phyloP scores from a whole-genome alignment of 768 basidiomycete genomes.

The Suillus hirtellus region DNA sequence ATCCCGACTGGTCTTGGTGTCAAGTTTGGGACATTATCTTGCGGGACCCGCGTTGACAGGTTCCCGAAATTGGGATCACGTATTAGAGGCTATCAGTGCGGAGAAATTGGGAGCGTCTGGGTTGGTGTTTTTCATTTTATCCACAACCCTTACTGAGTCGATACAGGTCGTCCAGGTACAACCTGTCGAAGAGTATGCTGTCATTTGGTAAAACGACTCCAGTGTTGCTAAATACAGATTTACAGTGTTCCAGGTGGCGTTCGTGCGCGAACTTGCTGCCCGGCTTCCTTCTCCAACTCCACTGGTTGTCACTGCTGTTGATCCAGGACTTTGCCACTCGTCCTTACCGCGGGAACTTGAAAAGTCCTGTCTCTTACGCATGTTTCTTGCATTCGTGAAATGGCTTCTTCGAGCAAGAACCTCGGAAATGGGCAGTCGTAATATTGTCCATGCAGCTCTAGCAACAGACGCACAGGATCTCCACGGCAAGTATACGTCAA shows the following conservation, averaged over 20 bases:
- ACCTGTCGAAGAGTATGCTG: neutral
- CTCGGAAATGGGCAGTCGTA: slow-evolving; percentile 36
- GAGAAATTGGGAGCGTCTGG: slow-evolving; percentile 20
- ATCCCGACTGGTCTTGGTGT: neutral
- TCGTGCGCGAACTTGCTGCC: slow-evolving; percentile 33
- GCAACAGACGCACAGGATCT: slow-evolving; percentile 23
- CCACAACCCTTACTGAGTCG: neutral
- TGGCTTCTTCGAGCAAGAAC: slow-evolving; percentile 25
- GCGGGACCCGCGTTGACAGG: neutral
- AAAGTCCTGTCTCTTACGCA: slow-evolving; percentile 8
- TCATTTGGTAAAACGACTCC: neutral
- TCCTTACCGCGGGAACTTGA: slow-evolving; percentile 21
- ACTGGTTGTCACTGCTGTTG: slow-evolving; percentile 27
- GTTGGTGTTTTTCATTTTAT: slow-evolving; percentile 18
- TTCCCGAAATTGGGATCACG: slow-evolving; percentile 13
- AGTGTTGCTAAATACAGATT: neutral
- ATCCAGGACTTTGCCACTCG: slow-evolving; percentile 39
- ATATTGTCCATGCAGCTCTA: slow-evolving; percentile 35
- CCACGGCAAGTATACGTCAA: slow-evolving; percentile 34
- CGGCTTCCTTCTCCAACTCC: slow-evolving; percentile 25
- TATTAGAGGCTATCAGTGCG: slow-evolving; percentile 28
- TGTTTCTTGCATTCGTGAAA: slow-evolving; percentile 6
- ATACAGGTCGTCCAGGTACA: neutral
- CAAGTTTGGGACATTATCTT: slow-evolving; percentile 3
- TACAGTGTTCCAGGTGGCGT: slow-evolving; percentile 34